A percentile compares a stretch with the other conserved stretches of the same genome.
phyloP scores from a whole-genome alignment of 768 basidiomycete genomes.

The Amylocystis lapponica region DNA sequence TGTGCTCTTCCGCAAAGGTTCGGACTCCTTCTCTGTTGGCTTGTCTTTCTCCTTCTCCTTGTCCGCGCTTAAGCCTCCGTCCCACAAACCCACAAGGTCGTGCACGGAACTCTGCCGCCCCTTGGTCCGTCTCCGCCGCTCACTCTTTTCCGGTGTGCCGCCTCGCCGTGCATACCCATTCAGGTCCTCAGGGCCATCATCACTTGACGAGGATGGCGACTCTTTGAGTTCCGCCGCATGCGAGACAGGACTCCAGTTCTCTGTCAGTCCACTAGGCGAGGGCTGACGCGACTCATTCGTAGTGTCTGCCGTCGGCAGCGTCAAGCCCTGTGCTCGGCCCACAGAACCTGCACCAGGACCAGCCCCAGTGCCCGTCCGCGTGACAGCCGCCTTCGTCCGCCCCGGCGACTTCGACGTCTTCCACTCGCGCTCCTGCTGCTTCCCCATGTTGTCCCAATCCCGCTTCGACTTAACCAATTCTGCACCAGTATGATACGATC shows the following conservation, averaged over 20 bases:
- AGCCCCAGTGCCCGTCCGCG: constrained; percentile 7
- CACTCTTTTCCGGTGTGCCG: constrained; percentile 8
- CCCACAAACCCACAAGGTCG: constrained; percentile 75
- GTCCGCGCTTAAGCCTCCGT: constrained; percentile 39
- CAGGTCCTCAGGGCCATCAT: constrained; percentile 46
- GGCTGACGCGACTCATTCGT: constrained; percentile 8
- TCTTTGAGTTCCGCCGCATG: constrained; percentile 12
- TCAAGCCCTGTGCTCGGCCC: constrained; percentile 4
- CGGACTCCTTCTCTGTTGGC: constrained; percentile 11
- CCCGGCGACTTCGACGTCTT: constrained; percentile 10
- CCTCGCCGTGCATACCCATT: constrained; percentile 26
- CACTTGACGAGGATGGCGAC: constrained; percentile 49
- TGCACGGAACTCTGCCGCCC: constrained; percentile 78
- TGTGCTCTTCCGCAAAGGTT: neutral
- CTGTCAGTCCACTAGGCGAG: constrained; percentile 27
- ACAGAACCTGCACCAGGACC: neutral
- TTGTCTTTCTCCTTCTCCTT: constrained; percentile 36
- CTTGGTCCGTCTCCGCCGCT: constrained; percentile 35
- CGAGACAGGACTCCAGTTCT: constrained; percentile 45
- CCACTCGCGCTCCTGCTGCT: too few relatives aligned
- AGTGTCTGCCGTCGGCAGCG: constrained; percentile 12
- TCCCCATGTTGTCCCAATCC: constrained; percentile 6
- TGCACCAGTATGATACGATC: neutral
- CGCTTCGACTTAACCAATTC: constrained; percentile 2
- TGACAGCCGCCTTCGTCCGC: constrained; percentile 14